Percentiles rank a stretch among this genome's conserved stretches.
Evolutionary conservation across 768 basidiomycete genomes (phyloP).

Genomic region (Lactarius trivialis): DNA sequence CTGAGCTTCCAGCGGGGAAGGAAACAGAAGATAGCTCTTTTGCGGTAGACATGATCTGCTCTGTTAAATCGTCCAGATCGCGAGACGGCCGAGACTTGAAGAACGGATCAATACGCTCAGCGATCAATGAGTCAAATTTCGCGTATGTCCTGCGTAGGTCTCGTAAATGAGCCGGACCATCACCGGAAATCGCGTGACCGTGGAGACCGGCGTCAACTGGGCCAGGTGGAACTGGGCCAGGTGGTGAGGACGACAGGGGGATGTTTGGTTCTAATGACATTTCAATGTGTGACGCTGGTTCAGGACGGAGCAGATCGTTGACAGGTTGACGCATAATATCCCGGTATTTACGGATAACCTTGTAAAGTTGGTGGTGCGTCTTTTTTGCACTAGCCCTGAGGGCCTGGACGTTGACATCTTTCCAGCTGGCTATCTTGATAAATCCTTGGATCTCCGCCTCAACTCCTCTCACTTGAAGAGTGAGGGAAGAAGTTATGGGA

Average conservation of each 20-base stretch:
- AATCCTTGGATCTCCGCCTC: slow-evolving; percentile 80
- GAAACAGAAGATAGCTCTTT: slow-evolving; percentile 46
- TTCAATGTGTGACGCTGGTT: background rate
- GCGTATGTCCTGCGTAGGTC: slow-evolving; percentile 46
- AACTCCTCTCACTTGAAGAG: slow-evolving; percentile 47
- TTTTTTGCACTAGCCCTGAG: slow-evolving; percentile 84
- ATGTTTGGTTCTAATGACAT: background rate
- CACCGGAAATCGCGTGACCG: background rate
- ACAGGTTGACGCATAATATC: slow-evolving; percentile 76
- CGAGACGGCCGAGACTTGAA: slow-evolving; percentile 37
- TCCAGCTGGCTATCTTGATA: slow-evolving; percentile 97
- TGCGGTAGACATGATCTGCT: slow-evolving; percentile 57
- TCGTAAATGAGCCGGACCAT: slow-evolving; percentile 35
- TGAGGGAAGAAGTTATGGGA: slow-evolving; percentile 43
- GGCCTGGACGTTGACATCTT: slow-evolving; percentile 91
- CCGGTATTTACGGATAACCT: slow-evolving; percentile 86
- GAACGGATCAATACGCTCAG: slow-evolving; percentile 37
- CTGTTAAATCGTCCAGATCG: slow-evolving; percentile 48
- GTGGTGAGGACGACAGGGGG: background rate
- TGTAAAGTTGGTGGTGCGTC: slow-evolving; percentile 89
- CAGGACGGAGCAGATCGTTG: slow-evolving; percentile 31
- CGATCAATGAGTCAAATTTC: slow-evolving; percentile 43
- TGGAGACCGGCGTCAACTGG: background rate
- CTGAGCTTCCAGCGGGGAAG: slow-evolving; percentile 37
- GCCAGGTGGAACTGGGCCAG: background rate